phyloP scores from a whole-genome alignment of 2,329 filamentous ascomycete species.

The Penicillium sp. region DNA sequence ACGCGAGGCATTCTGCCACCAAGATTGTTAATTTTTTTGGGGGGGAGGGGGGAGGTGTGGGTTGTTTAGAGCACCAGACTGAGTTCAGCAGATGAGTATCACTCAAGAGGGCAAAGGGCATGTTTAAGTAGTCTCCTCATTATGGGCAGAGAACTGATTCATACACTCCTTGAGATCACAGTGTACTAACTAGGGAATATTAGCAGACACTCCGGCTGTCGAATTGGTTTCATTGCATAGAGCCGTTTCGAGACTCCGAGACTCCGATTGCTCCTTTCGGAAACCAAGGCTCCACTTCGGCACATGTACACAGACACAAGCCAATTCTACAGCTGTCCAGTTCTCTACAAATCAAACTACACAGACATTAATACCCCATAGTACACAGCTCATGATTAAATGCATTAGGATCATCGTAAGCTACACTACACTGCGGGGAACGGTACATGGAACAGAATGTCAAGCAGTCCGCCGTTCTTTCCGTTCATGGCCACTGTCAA shows the following conservation, averaged over 20 bases:
- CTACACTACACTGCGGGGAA: constrained; percentile 19
- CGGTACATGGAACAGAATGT: constrained; percentile 3
- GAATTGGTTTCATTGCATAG: not conserved
- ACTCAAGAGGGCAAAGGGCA: not conserved
- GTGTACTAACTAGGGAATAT: not conserved
- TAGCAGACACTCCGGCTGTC: not conserved
- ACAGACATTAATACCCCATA: not conserved
- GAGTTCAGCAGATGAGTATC: not conserved
- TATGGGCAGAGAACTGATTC: not conserved
- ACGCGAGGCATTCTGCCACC: constrained; percentile 8
- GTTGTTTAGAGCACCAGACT: not conserved
- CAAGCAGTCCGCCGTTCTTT: constrained; percentile 2
- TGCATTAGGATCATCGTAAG: constrained; percentile 19
- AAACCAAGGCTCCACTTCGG: not conserved
- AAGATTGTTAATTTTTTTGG: not conserved
- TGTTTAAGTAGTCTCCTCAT: not conserved
- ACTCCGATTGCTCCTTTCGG: constrained; percentile 7
- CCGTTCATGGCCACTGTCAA: not conserved
- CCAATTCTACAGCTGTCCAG: not conserved
- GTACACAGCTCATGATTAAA: constrained; percentile 6
- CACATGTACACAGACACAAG: not conserved
- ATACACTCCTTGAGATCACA: not conserved
- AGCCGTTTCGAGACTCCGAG: not conserved
- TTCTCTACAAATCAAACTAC: not conserved
- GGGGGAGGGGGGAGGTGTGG: too few relatives aligned